Evolutionary conservation across 176 grass and related monocot genomes (phyloP).

Genomic region (Puya raimondii): DNA sequence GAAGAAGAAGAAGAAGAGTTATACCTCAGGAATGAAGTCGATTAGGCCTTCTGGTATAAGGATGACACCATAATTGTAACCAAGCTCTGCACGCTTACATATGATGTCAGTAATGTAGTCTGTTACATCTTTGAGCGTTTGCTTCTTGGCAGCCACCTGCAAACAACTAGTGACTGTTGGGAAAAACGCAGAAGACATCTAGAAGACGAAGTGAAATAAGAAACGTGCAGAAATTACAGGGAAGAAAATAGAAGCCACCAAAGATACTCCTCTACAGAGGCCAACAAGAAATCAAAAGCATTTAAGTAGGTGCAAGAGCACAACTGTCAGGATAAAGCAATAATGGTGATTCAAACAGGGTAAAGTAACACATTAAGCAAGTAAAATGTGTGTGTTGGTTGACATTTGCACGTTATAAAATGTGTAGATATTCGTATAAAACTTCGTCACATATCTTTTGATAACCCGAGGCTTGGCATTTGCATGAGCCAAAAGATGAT

Average conservation of each 20-base stretch:
- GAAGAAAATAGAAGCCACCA: conserved; percentile 2
- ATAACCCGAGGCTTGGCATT: too few species aligned
- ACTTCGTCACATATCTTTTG: too few species aligned
- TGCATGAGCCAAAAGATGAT: too few species aligned
- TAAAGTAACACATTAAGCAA: neutral
- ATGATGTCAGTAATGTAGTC: conserved; percentile 87
- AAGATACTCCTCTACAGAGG: too few species aligned
- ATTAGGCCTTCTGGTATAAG: conserved; percentile 96
- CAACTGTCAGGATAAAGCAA: neutral
- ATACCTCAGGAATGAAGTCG: conserved; percentile 98
- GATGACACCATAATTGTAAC: conserved; percentile 96
- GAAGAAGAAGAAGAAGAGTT: too few species aligned
- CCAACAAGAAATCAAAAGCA: neutral
- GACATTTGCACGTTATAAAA: too few species aligned
- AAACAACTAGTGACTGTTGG: neutral
- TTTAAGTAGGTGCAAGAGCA: neutral
- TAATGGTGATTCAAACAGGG: neutral
- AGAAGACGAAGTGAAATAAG: too few species aligned
- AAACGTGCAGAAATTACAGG: neutral
- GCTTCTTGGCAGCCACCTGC: conserved; percentile 83
- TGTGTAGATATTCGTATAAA: too few species aligned
- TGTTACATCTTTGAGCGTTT: conserved; percentile 88
- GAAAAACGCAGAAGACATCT: neutral
- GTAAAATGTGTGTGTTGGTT: too few species aligned
- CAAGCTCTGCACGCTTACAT: conserved; percentile 81